Evolutionary conservation across 1,139 yeast genomes (phyloP).

Genomic region (Schwanniomyces etchellsii): DNA sequence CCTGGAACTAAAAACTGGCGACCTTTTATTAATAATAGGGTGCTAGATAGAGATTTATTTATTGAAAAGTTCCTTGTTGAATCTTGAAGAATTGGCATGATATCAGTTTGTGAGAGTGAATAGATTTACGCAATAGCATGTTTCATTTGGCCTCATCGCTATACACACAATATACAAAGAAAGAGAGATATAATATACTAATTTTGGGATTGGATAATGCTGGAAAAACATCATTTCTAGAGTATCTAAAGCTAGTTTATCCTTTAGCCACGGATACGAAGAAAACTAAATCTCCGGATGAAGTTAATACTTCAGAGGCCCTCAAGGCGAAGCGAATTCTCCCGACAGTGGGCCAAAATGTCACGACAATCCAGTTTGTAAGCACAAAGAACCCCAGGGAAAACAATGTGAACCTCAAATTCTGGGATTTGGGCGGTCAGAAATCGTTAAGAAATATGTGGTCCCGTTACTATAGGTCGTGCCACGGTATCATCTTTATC

Average conservation of each 20-base stretch:
- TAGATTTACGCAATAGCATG: constrained; percentile 20
- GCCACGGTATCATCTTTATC: constrained; percentile 89
- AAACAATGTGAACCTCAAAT: constrained; percentile 56
- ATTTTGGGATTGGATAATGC: constrained; percentile 93
- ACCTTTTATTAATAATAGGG: too few relatives aligned
- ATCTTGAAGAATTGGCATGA: too few relatives aligned
- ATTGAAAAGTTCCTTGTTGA: too few relatives aligned
- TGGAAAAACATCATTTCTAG: constrained; percentile 70
- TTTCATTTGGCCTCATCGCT: constrained; percentile 43
- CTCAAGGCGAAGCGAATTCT: constrained; percentile 36
- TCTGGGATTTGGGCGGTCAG: constrained; percentile 98
- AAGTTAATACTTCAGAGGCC: constrained; percentile 19
- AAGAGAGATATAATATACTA: constrained; percentile 53
- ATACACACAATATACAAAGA: constrained; percentile 42
- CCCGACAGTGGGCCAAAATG: constrained; percentile 61
- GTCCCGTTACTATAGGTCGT: constrained; percentile 77
- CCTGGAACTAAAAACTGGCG: too few relatives aligned
- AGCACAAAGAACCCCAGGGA: constrained; percentile 26
- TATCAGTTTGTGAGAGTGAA: too few relatives aligned
- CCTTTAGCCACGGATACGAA: constrained; percentile 21
- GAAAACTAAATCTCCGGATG: constrained; percentile 9
- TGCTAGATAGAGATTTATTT: too few relatives aligned
- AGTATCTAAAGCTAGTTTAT: constrained; percentile 38
- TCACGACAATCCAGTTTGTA: constrained; percentile 39
- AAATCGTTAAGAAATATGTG: constrained; percentile 75